Base-by-base conservation (phyloP, 1,139 yeast species). In the Meyerozyma athensensis region DNA sequence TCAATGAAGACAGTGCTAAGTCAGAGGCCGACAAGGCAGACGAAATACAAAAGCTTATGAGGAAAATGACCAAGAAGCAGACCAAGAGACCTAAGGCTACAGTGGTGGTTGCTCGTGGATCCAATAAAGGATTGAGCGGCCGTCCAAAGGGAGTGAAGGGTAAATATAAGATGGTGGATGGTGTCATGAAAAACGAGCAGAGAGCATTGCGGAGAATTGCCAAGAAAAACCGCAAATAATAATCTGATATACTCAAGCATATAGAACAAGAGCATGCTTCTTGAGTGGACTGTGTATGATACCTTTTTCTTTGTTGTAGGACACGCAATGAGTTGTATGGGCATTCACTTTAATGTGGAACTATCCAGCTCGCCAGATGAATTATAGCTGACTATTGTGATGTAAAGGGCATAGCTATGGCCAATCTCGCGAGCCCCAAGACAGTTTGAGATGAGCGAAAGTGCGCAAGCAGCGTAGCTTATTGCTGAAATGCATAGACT, bases 141-240 rank as follows among this genome's bases (percentile, higher is more conserved):
- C 84, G 99, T 67, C 99, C 99, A 24, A 84, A 80, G 66, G 99
- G 98, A 57, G 79, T 92, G 50, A 87, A 83, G 65, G 99, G 98
- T 67, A 89, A 87, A 59, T 92, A 92, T 71, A 92, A 87, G 82
- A 92, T 94, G 98, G 97, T 92, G 51, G 99, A 92, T 65, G 97
- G 97, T 71, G 86, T 83, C 16, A 72, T 89, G 84, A 92, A 94
- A 86, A 92, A 92, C 62, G 99, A 92, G 65, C 90, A 84, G 69
- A 74, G 98, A 50, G 97, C 97, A 21, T 72, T 90, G 58, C 83
- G 78, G 60, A 81, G 97, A 58, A 85, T 90, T 49, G 85, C 89
- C 19, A 92, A 90, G 74, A 87, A 85, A 69, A 74, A 81, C 52
- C 79, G 74, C 58, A 75, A 75, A 43, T 60, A 50, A 46, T 21